These are phyloP conservation scores for Magnaporthiopsis poae DNA, from an alignment of 2,329 filamentous ascomycete genomes.

Conservation along the genomic window DNA sequence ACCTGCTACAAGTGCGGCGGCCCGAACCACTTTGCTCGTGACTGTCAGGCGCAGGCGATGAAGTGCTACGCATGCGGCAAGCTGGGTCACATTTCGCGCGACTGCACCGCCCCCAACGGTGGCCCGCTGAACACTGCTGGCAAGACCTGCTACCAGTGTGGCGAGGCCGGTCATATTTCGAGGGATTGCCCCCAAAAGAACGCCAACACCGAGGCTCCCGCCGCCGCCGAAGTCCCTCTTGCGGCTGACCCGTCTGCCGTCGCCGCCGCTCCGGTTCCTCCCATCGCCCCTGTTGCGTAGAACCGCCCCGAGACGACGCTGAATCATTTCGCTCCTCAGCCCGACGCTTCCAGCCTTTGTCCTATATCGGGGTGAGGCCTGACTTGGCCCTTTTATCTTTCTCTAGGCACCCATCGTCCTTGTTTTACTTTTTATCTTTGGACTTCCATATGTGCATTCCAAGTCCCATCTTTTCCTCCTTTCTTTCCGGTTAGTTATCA, in stretches of 20 bases:
- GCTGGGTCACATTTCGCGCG: constrained; percentile 81
- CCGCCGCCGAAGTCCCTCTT: constrained; percentile 33
- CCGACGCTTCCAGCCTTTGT: not conserved
- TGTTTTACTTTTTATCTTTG: not conserved
- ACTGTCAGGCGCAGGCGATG: constrained; percentile 97
- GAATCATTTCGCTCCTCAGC: not conserved
- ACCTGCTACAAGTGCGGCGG: constrained; percentile 70
- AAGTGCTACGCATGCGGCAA: constrained; percentile 98
- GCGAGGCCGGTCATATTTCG: constrained; percentile 90
- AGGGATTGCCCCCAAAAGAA: constrained; percentile 79
- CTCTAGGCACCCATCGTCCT: not conserved
- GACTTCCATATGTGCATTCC: not conserved
- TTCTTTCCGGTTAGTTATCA: not conserved
- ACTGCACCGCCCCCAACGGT: constrained; percentile 94
- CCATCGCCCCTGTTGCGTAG: constrained; percentile 32
- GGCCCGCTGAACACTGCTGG: constrained; percentile 89
- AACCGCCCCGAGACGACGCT: not conserved
- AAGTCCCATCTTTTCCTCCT: constrained; percentile 1
- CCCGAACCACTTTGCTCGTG: constrained; percentile 95
- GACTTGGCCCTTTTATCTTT: not conserved
- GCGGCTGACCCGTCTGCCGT: constrained; percentile 31
- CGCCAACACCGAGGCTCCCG: constrained; percentile 19
- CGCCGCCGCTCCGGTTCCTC: constrained; percentile 26
- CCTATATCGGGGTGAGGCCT: not conserved
- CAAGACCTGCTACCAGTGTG: constrained; percentile 98